phyloP scores from a whole-genome alignment of 2,329 filamentous ascomycete species.

The Capronia epimyces region DNA sequence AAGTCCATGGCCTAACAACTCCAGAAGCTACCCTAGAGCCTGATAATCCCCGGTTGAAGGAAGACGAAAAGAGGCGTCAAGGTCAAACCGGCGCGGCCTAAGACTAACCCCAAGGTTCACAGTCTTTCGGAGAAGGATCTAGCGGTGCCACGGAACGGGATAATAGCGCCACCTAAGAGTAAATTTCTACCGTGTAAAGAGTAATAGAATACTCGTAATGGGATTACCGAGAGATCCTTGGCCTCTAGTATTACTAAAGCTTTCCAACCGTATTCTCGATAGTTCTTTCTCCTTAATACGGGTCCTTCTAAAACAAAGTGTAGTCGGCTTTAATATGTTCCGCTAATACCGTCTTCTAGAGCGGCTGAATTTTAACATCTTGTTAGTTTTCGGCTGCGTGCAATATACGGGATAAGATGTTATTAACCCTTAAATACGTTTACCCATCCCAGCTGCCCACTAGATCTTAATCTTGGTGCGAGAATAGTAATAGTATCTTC shows the following conservation, averaged over 20 bases:
- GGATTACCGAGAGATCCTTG: constrained; percentile 1
- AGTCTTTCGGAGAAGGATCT: neutral
- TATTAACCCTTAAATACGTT: constrained; percentile 1
- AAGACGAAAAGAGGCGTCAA: constrained; percentile 11
- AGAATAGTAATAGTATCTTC: constrained; percentile 5
- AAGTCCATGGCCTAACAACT: constrained; percentile 15
- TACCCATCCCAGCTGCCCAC: constrained; percentile 2
- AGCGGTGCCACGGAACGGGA: too few species aligned
- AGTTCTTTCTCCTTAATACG: too few species aligned
- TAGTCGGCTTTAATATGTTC: constrained; percentile 2
- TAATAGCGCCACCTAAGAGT: constrained; percentile 9
- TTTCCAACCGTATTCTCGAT: neutral
- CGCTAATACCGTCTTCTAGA: constrained; percentile 4
- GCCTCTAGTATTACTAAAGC: neutral
- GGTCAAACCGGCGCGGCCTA: constrained; percentile 2
- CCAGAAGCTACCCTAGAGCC: constrained; percentile 14
- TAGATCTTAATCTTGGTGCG: constrained; percentile 4
- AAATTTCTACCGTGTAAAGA: constrained; percentile 12
- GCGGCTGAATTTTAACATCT: constrained; percentile 1
- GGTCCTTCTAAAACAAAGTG: too few species aligned
- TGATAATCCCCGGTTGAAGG: constrained; percentile 9
- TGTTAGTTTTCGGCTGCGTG: constrained; percentile 4
- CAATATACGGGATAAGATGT: constrained; percentile 3
- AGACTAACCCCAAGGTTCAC: neutral
- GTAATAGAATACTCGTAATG: constrained; percentile 10